phyloP scores from a whole-genome alignment of 2,329 filamentous ascomycete genomes.

The Raffaelea ambrosiae region DNA sequence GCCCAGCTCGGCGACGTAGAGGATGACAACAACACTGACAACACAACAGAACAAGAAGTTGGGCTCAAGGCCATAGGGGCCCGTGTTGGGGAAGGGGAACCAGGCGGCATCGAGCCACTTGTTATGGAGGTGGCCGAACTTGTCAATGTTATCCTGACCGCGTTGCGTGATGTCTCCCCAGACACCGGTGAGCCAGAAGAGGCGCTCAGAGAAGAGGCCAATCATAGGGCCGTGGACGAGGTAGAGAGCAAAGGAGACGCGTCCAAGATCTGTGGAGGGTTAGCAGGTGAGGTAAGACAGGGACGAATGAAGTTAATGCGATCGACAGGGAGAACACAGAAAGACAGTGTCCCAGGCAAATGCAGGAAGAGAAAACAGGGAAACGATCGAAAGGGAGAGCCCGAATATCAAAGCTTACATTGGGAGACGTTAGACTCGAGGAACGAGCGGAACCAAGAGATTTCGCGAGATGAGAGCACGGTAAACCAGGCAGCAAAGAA shows the following conservation, averaged over 20 bases:
- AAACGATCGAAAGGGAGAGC: neutral
- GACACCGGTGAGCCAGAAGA: conserved; percentile 27
- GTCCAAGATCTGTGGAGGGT: conserved; percentile 35
- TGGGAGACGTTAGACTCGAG: conserved; percentile 51
- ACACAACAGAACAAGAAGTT: conserved; percentile 50
- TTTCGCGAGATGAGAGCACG: conserved; percentile 44
- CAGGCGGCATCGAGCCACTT: conserved; percentile 49
- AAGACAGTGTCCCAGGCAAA: no score
- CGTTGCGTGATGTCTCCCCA: neutral
- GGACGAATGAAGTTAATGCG: no score
- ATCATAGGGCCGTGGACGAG: conserved; percentile 55
- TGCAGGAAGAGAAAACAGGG: neutral
- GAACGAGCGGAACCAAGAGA: conserved; percentile 47
- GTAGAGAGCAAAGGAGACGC: conserved; percentile 53
- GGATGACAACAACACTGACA: conserved; percentile 47
- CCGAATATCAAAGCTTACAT: conserved; percentile 17
- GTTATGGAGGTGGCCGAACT: conserved; percentile 40
- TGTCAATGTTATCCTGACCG: neutral
- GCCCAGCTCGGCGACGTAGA: conserved; percentile 47
- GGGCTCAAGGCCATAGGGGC: conserved; percentile 51
- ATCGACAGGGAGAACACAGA: no score
- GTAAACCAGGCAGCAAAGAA: conserved; percentile 51
- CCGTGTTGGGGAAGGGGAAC: conserved; percentile 42
- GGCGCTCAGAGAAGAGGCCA: conserved; percentile 48
- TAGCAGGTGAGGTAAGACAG: neutral